Base-by-base conservation (phyloP, 768 basidiomycete genomes). In the Sarcodon aspratus region DNA sequence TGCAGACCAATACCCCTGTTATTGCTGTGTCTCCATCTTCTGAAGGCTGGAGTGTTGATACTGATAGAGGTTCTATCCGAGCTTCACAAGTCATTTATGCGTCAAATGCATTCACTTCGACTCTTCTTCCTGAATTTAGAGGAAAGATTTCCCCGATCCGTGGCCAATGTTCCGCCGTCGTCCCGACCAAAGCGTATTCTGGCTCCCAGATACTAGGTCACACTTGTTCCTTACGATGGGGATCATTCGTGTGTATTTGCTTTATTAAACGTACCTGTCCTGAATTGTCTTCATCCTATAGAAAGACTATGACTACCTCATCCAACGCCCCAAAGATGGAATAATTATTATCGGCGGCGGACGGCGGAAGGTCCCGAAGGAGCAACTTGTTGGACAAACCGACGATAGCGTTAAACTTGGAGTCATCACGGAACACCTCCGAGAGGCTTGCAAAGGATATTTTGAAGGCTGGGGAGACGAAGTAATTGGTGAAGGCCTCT, bases 51-150 rank as follows among this genome's bases (percentile, higher is more conserved):
- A 50, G 36, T 7, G 57, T 70, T n/a, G 45, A 56, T 7, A 72
- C 70, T 6, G 50, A 61, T 7, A 56, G 68, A 11, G 73, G 73
- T 1, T 56, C 17, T 8, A 54, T 72, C 15, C 43, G 35, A 27
- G 57, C 69, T 0, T 45, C 45, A 2, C 63, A 66, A 48, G 67
- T 75, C 32, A 62, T 75, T 1, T 68, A 69, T 52, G 69, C 70
- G 13, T 73, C 72, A 36, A 75, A 75, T 56, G 72, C 65, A n/a
- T 73, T 70, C 54, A 64, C 64, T 27, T 64, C 69, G 15, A 62
- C 66, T 40, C 57, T 74, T n/a, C 53, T 75, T 31, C 55, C 56
- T 4, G 57, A 61, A 44, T 57, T 58, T 33, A 5, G 31, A 9
- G 59, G 57, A 9, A 61, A 50, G 31, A 57, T 61, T 21, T 54